These are phyloP conservation scores for Lipomyces yamadae DNA, from an alignment of 805 yeast genomes.

Conservation along the genomic window DNA sequence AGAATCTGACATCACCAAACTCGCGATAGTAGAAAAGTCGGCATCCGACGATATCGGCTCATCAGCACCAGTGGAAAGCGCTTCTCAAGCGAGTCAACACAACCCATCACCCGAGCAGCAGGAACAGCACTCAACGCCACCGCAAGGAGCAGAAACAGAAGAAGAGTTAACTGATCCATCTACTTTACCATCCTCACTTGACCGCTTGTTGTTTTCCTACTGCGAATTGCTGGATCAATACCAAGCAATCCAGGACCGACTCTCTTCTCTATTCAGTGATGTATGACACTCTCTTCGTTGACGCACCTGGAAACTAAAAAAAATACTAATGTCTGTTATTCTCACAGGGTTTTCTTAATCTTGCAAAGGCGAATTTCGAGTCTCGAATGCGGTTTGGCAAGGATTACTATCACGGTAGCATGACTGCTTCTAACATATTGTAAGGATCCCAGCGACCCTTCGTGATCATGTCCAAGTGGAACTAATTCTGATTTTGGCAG, in stretches of 20 bases:
- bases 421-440: conserved; percentile 41
- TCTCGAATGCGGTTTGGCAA: conserved; percentile 46
- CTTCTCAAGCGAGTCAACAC: background rate
- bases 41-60: background rate
- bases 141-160: conserved; percentile 5
- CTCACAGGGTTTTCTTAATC: conserved; percentile 25
- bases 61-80: background rate
- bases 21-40: background rate
- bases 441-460: conserved; percentile 3
- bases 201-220: conserved; percentile 26
- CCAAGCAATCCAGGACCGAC: conserved; percentile 15
- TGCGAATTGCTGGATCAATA: conserved; percentile 30
- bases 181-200: conserved; percentile 8
- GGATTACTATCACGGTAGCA: conserved; percentile 50
- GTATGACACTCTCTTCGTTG: conserved; percentile 8
- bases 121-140: background rate
- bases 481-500: background rate
- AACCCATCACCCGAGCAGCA: background rate
- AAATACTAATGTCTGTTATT: background rate
- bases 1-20: conserved; percentile 17
- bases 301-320: background rate
- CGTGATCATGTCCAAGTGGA: background rate
- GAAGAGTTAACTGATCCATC: conserved; percentile 24
- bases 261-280: conserved; percentile 17
- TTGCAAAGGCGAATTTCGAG: conserved; percentile 35